Evolutionary conservation across 164 flowering plant species (phyloP), one percentile per base, ranked within the genome.

Genomic region (Cinnamomum chago): DNA sequence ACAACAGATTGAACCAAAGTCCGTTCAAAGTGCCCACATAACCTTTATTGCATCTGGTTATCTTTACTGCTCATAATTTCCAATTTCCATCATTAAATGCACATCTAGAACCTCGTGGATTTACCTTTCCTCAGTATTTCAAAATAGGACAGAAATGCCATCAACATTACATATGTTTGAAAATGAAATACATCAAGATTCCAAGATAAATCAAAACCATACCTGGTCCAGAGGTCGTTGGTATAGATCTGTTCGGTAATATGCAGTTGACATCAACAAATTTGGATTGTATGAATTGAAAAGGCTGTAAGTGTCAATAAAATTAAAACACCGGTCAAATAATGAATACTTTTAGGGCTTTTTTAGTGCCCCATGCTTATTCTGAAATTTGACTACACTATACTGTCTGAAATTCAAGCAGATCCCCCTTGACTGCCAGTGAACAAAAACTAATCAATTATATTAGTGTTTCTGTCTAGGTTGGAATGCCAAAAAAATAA

Each of bases 261-360:
- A 89, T 70, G 98, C 97, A 83, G 90, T 94, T 72, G 99, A 96
- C 97, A 94, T 85, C 88, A 94, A 80, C 78, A 74, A 3, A 78
- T 72, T 87, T 75, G 93, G 92, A 78, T 88, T 81, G 71, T 87
- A 96, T 13, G 98, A 92, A 78, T 66, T 83, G 81, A 96, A 96
- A 70, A 96, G 91, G 79, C 99, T 94, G 98, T 86, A 84, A 76
- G 78, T 25, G 28, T 64, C 67, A 20, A 60, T 60, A 60, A 60
- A 60, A 60, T 7, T 60, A 25, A 23, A 23, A 15, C 24, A 65
- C 13, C 25, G 27, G 67, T 65, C 30, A 23, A 40, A 40, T 40
- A 40, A 40, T 7, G 47, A 40, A 40, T 40, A 40, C 1, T 9
- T 5, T 40, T 40, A 40, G 47, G 10, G 47, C 47, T 40, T 40